phyloP scores from a whole-genome alignment of 768 basidiomycete species.

The Mycena floridula region DNA sequence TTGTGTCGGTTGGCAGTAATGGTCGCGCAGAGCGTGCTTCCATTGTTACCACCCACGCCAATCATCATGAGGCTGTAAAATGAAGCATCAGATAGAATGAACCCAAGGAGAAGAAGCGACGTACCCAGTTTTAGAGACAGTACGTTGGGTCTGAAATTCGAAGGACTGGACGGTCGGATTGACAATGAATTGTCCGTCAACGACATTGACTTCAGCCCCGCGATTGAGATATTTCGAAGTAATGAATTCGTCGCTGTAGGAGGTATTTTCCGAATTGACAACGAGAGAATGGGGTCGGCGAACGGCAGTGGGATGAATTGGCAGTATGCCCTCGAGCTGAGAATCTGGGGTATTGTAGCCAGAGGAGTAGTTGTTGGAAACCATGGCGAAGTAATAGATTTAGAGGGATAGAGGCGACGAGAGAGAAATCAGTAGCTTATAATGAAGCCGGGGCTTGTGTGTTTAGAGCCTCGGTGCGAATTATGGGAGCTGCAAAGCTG shows the following conservation, averaged over 20 bases:
- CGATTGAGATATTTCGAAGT: constrained; percentile 79
- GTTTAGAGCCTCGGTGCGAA: constrained; percentile 80
- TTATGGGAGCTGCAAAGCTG: constrained; percentile 87
- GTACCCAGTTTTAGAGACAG: constrained; percentile 89
- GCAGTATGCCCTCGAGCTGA: constrained; percentile 57
- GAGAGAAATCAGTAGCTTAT: constrained; percentile 37
- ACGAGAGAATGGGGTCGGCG: constrained; percentile 72
- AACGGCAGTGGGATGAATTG: constrained; percentile 83
- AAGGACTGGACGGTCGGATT: constrained; percentile 75
- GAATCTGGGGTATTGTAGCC: constrained; percentile 71
- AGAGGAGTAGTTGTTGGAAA: constrained; percentile 43
- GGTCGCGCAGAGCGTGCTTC: constrained; percentile 88
- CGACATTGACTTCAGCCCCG: constrained; percentile 61
- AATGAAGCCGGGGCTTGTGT: constrained; percentile 68
- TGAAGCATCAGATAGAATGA: constrained; percentile 5
- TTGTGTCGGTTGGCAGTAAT: constrained; percentile 94
- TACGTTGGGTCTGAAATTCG: constrained; percentile 87
- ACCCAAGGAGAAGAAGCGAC: constrained; percentile 22
- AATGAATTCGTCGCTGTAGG: constrained; percentile 79
- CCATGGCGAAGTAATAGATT: constrained; percentile 35
- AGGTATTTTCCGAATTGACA: constrained; percentile 76
- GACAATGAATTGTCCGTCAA: constrained; percentile 71
- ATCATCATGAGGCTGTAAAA: constrained; percentile 95
- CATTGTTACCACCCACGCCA: constrained; percentile 97
- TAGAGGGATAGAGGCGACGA: constrained; percentile 20